Evolutionary conservation across 345 rosid genomes (phyloP).

Genomic region (Geranium rotundifolium): DNA sequence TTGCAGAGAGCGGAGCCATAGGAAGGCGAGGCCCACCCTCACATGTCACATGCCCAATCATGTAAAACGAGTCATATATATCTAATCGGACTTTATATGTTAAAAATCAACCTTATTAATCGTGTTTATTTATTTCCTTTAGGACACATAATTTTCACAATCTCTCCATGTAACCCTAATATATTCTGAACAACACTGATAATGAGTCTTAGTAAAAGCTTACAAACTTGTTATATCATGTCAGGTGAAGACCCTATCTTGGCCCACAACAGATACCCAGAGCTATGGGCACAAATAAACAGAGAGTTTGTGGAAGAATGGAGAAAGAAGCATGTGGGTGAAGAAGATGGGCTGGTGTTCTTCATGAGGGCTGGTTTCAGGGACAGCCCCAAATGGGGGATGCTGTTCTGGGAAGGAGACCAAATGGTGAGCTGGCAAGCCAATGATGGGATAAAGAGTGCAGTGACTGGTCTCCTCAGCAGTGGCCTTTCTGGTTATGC

Average conservation of each 20-base stretch:
- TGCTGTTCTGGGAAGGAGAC: conserved; percentile 77
- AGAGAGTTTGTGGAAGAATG: conserved; percentile 61
- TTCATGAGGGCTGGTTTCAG: conserved; percentile 70
- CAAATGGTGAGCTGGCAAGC: conserved; percentile 81
- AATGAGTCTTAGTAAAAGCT: neutral
- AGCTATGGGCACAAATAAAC: conserved; percentile 64
- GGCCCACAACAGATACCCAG: conserved; percentile 68
- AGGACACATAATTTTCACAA: no score
- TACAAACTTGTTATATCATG: conserved; percentile 1
- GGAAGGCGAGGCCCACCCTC: no score
- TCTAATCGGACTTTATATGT: no score
- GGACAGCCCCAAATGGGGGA: conserved; percentile 63
- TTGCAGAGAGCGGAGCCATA: no score
- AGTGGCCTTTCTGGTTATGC: conserved; percentile 61
- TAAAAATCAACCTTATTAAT: no score
- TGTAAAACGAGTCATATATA: no score
- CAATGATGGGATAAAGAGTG: conserved; percentile 65
- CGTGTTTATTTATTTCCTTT: no score
- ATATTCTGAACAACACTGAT: no score
- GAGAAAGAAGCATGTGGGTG: conserved; percentile 21
- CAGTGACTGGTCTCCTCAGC: conserved; percentile 55
- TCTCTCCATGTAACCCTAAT: no score
- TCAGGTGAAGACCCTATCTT: conserved; percentile 62
- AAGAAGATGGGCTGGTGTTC: conserved; percentile 46
- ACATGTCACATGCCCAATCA: no score